Conservation (phyloP, 352 stramenopile species). For the Globisporangium nodosum region DNA sequence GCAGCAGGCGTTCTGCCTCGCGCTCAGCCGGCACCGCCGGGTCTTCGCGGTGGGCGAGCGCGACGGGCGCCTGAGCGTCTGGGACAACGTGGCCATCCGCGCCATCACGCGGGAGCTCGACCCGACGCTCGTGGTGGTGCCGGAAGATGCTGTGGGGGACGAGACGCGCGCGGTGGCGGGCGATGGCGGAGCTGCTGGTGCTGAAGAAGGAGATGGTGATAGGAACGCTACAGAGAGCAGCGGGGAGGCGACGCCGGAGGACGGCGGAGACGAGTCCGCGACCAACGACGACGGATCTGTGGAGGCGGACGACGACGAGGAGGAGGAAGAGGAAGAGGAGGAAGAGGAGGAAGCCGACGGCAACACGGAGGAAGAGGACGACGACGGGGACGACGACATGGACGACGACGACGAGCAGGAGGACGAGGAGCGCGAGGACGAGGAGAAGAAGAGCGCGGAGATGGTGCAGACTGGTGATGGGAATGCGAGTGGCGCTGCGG, state of each 20-base stretch:
- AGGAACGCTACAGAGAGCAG: background rate
- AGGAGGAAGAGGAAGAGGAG: constrained; percentile 34
- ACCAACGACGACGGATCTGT: constrained; percentile 24
- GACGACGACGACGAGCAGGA: constrained; percentile 19
- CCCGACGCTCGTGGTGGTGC: constrained; percentile 52
- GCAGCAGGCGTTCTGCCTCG: constrained; percentile 67
- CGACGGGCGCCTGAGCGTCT: constrained; percentile 74
- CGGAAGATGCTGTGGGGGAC: constrained; percentile 8
- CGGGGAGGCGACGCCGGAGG: constrained; percentile 3
- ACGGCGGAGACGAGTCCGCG: constrained; percentile 20
- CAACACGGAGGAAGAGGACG: constrained; percentile 15
- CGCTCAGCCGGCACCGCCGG: constrained; percentile 53
- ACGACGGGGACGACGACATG: constrained; percentile 12
- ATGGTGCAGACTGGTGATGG: background rate
- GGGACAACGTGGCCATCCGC: constrained; percentile 76
- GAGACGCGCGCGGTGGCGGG: background rate
- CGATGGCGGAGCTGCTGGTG: too few relatives aligned
- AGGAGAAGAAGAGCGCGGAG: background rate
- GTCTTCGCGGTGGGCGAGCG: constrained; percentile 74
- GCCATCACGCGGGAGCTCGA: constrained; percentile 78
- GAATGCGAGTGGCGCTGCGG: too few relatives aligned
- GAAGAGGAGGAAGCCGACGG: constrained; percentile 21
- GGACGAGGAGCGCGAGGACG: constrained; percentile 10
- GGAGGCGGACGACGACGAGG: constrained; percentile 24
- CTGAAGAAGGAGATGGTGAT: too few relatives aligned